Conservation (phyloP, 441 rosid genomes). For the Syzygium malaccense region DNA sequence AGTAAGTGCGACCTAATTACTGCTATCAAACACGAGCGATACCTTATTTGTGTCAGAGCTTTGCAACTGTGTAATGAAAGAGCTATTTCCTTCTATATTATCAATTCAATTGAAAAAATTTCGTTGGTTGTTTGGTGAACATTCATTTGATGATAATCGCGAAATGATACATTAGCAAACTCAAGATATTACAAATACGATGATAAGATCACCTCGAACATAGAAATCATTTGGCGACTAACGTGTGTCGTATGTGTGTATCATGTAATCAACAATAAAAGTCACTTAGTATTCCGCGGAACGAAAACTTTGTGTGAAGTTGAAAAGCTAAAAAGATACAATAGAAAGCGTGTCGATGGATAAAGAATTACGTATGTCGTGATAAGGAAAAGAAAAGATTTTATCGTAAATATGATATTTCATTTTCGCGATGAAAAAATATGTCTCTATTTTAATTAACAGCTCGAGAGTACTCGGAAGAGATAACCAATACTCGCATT, state of each 20-base stretch:
- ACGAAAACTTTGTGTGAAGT: too few species aligned
- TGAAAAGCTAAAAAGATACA: too few species aligned
- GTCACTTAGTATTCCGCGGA: too few species aligned
- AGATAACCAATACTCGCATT: neutral
- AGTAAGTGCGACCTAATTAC: neutral
- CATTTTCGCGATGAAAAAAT: neutral
- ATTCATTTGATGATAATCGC: neutral
- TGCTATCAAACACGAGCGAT: neutral
- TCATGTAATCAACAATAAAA: neutral
- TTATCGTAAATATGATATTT: neutral
- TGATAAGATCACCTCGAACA: neutral
- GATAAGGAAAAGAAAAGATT: neutral
- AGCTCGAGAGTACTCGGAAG: neutral
- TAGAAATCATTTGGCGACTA: neutral
- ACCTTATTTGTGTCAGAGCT: neutral
- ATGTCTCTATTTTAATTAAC: neutral
- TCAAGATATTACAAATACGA: neutral
- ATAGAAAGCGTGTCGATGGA: neutral
- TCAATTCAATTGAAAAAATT: neutral
- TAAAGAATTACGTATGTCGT: rapidly evolving
- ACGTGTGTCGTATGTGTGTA: rapidly evolving
- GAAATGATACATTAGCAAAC: neutral
- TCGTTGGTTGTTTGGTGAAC: neutral
- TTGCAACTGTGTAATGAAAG: neutral
- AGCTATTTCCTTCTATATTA: neutral